A percentile compares a stretch with the other conserved stretches of the same genome.
Evolutionary conservation across 805 yeast genomes (phyloP).

Genomic region (Barnettozyma wickerhamii): DNA sequence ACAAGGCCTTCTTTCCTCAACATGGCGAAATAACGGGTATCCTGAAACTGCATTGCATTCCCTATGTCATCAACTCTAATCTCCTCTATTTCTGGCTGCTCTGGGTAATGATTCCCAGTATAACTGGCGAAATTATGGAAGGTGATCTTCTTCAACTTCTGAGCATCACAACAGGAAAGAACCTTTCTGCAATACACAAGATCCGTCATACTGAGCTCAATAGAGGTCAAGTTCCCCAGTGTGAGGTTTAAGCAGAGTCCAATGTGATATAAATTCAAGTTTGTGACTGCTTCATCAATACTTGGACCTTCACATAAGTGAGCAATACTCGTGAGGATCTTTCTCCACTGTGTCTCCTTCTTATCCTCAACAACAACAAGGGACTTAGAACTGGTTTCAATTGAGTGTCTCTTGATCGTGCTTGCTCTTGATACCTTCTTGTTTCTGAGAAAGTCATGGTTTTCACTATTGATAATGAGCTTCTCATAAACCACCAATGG

Average conservation of each 20-base stretch:
- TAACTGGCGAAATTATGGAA: slow-evolving; percentile 10
- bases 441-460: slow-evolving; percentile 5
- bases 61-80: too few species aligned
- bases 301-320: not conserved
- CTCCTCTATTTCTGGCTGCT: too few species aligned
- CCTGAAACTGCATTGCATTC: too few species aligned
- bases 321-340: not conserved
- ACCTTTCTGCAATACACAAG: slow-evolving; percentile 3
- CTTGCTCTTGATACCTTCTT: not conserved
- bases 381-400: too few species aligned
- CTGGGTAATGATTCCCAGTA: not conserved
- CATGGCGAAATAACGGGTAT: too few species aligned
- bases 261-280: slow-evolving; percentile 5
- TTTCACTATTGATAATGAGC: not conserved
- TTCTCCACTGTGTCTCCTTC: too few species aligned
- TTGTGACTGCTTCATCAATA: not conserved
- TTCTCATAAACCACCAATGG: slow-evolving; percentile 1
- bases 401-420: too few species aligned
- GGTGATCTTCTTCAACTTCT: slow-evolving; percentile 2
- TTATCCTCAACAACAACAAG: too few species aligned
- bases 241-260: slow-evolving; percentile 4
- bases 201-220: slow-evolving; percentile 10
- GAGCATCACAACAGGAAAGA: slow-evolving; percentile 2
- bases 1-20: not conserved
- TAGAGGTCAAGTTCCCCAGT: not conserved